A percentile compares a stretch with the other conserved stretches of the same genome.
These are phyloP conservation scores for Rhynchosporium agropyri DNA, from an alignment of 2,329 filamentous ascomycete genomes.

Conservation along the genomic window DNA sequence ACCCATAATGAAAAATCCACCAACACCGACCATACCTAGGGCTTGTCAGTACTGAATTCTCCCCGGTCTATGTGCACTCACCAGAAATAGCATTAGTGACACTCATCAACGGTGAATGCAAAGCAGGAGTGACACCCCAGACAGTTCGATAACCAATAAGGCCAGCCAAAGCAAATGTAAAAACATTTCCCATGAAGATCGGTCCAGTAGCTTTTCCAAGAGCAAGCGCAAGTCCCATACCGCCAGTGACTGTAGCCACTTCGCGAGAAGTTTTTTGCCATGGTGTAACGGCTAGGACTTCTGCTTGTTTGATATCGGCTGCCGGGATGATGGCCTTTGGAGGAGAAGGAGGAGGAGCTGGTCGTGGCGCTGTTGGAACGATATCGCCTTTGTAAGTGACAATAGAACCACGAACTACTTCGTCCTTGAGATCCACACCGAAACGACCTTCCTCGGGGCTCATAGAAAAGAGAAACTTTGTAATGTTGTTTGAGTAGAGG, in stretches of 20 bases:
- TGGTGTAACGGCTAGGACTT: conserved; percentile 71
- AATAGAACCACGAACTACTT: conserved; percentile 83
- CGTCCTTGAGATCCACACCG: conserved; percentile 78
- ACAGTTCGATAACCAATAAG: conserved; percentile 87
- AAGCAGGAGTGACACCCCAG: conserved; percentile 81
- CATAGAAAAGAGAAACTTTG: conserved; percentile 84
- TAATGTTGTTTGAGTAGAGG: conserved; percentile 92
- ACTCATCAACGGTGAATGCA: conserved; percentile 89
- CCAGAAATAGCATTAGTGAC: conserved; percentile 92
- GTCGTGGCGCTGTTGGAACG: conserved; percentile 73
- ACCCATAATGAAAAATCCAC: conserved; percentile 86
- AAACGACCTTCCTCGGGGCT: conserved; percentile 76
- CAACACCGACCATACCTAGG: conserved; percentile 78
- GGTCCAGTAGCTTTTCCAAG: conserved; percentile 81
- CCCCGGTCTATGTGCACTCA: conserved; percentile 31
- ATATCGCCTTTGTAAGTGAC: conserved; percentile 79
- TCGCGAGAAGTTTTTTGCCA: conserved; percentile 80
- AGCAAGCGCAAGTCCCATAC: conserved; percentile 74
- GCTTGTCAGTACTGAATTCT: conserved; percentile 32
- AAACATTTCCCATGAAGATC: conserved; percentile 84
- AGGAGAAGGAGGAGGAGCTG: conserved; percentile 61
- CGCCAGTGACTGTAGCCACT: conserved; percentile 72
- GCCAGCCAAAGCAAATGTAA: conserved; percentile 81
- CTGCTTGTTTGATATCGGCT: conserved; percentile 52
- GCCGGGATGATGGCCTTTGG: conserved; percentile 54